Percentiles rank a stretch among this genome's conserved stretches.
These are phyloP conservation scores for Phaeophleospora eucalypticola DNA, from an alignment of 2,329 filamentous ascomycete genomes.

Conservation along the genomic window DNA sequence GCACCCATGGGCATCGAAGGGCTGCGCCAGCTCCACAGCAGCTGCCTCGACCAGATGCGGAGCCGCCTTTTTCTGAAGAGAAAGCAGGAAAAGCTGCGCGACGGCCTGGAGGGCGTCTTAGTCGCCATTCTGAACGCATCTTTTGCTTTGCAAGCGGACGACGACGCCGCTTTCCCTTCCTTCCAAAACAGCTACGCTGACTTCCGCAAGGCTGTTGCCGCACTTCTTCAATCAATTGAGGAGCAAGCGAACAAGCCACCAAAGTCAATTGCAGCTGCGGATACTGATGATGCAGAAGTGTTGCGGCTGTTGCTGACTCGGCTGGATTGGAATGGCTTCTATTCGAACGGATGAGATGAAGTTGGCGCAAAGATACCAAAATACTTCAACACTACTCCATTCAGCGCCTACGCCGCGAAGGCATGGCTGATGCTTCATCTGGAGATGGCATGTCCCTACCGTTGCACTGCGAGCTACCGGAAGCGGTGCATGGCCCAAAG, in stretches of 20 bases:
- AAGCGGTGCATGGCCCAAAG: too few species aligned
- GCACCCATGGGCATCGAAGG: conserved; percentile 21
- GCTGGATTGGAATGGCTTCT: conserved; percentile 17
- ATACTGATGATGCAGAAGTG: conserved; percentile 13
- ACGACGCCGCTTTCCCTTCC: not conserved
- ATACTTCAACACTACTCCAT: too few species aligned
- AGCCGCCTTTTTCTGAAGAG: conserved; percentile 30
- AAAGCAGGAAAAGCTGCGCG: conserved; percentile 26
- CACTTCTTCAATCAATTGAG: conserved; percentile 9
- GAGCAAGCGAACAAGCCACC: conserved; percentile 11
- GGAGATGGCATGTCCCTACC: too few species aligned
- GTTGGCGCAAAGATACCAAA: too few species aligned
- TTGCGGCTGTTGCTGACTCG: conserved; percentile 16
- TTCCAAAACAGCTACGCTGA: not conserved
- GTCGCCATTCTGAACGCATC: conserved; percentile 21
- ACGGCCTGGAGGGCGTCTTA: conserved; percentile 26
- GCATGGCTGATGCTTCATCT: too few species aligned
- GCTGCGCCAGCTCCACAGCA: conserved; percentile 26
- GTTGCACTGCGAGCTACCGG: too few species aligned
- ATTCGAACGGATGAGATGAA: conserved; percentile 1
- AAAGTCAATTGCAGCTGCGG: conserved; percentile 3
- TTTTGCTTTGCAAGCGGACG: conserved; percentile 5
- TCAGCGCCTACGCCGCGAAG: too few species aligned
- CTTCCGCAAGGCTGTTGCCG: conserved; percentile 6
- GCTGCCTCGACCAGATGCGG: conserved; percentile 28